Evolutionary conservation across 306 rosid genomes (phyloP), one percentile per base, ranked within the genome.

Genomic region (Corylus avellana): DNA sequence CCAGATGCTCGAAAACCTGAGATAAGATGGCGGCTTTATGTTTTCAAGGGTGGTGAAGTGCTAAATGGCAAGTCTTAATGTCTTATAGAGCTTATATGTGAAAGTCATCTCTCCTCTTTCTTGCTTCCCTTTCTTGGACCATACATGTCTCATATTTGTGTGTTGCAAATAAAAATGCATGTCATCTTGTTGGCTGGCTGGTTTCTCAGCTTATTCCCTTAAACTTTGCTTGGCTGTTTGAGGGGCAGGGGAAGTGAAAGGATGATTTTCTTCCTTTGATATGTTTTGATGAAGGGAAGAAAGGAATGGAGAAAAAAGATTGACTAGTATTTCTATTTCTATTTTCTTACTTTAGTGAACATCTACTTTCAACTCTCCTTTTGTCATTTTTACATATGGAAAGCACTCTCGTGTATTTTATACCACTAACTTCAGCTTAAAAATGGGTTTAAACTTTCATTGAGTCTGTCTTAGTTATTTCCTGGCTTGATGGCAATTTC

Each of bases 11-110:
- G 93, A 75, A 89, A 89, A 79, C 98, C 98, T 79, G 83, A 81
- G 74, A n/a, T 92, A 77, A 91, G 90, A 81, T 95, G 98, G 98
- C 87, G 99, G 70, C 96, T 95, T 56, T 95, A 95, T 90, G 98
- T 95, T 80, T 95, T 95, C 81, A 95, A 93, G 97, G 91, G 77
- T 73, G 99, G 99, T 42, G 99, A 95, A 95, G 94, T 84, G 75
- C 86, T 95, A 75, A 85, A 90, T 73, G 99, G 99, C 84, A 81
- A 87, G 90, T 78, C 59, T 86, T 51, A 61, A 20, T 35, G 54
- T n/a, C 79, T 49, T 72, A 53, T 69, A 39, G 63, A 67, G 25
- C 51, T 78, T 27, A 29, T 25, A 79, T 25, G 54, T 81, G 72
- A 46, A 29, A 49, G 74, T 61, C 48, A 13, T 72, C 9, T 48